Conservation (phyloP, 2,329 filamentous ascomycete genomes). For the Colletotrichum camelliae region DNA sequence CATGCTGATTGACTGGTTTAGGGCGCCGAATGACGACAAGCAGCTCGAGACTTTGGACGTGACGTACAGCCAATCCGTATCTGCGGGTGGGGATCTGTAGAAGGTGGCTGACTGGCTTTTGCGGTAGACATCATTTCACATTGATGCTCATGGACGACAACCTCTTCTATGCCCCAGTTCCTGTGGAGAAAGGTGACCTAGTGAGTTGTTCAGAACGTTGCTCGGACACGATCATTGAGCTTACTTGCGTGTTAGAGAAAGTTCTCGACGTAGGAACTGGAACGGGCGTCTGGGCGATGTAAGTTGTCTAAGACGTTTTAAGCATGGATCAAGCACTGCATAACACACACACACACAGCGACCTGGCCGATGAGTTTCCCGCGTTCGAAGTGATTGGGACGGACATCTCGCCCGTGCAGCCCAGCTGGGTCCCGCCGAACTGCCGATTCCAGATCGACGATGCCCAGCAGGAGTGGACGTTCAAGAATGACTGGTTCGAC, state of each 20-base stretch:
- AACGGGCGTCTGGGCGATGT: conserved; percentile 58
- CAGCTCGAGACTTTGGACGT: not conserved
- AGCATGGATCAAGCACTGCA: not conserved
- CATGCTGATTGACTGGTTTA: not conserved
- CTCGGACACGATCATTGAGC: no score
- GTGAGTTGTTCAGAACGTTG: not conserved
- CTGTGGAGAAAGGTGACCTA: not conserved
- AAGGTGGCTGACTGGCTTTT: not conserved
- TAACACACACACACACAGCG: conserved; percentile 39
- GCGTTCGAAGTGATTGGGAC: conserved; percentile 51
- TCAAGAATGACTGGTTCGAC: conserved; percentile 48
- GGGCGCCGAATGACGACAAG: not conserved
- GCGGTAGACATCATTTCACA: not conserved
- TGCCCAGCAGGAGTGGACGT: conserved; percentile 48
- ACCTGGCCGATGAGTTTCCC: conserved; percentile 49
- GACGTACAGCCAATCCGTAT: not conserved
- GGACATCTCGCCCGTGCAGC: conserved; percentile 63
- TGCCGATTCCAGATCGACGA: conserved; percentile 41
- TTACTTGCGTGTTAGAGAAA: not conserved
- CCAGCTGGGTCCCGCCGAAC: conserved; percentile 40
- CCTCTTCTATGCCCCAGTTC: not conserved
- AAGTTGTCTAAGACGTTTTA: not conserved
- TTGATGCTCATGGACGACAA: not conserved
- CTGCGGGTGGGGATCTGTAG: not conserved
- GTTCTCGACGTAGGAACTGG: conserved; percentile 59